These are phyloP conservation scores for Trypanosoma boissoni DNA, from an alignment of 208 protist species.

Conservation along the genomic window DNA sequence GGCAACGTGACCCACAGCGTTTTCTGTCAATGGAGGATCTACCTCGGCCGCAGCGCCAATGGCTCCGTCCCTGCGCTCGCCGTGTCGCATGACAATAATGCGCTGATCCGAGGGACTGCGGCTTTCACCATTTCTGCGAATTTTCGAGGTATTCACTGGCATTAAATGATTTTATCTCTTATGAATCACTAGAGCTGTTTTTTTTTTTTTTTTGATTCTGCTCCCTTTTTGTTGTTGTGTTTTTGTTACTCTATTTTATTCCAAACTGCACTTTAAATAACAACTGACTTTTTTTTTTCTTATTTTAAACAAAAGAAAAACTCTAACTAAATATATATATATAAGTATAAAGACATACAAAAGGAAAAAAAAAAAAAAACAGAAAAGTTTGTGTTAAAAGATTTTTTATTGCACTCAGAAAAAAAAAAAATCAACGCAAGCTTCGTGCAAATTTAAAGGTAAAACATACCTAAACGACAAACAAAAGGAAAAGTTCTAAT, in stretches of 20 bases:
- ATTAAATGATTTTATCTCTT: not conserved
- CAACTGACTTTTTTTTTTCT: not conserved
- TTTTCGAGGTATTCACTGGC: not conserved
- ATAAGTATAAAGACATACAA: conserved; percentile 16
- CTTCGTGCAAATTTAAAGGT: too few species aligned
- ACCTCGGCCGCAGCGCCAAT: conserved; percentile 43
- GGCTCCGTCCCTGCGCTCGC: conserved; percentile 67
- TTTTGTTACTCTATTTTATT: not conserved
- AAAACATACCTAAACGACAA: too few species aligned
- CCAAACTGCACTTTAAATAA: not conserved
- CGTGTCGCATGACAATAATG: conserved; percentile 77
- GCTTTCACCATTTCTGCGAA: not conserved
- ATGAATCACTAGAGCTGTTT: not conserved
- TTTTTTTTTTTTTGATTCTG: not conserved
- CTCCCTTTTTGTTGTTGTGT: not conserved
- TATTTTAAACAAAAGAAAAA: too few species aligned
- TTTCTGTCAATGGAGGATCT: conserved; percentile 67
- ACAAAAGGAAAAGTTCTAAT: too few species aligned
- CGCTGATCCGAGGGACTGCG: conserved; percentile 34
- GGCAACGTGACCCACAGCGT: conserved; percentile 40
- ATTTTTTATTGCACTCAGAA: not conserved
- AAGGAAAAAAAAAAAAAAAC: conserved; percentile 19
- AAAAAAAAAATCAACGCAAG: too few species aligned
- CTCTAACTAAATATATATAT: conserved; percentile 6
- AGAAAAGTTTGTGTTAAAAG: not conserved